Percentiles rank a stretch among this genome's conserved stretches.
phyloP scores from a whole-genome alignment of 2,329 filamentous ascomycete genomes.

The Botryotinia calthae region DNA sequence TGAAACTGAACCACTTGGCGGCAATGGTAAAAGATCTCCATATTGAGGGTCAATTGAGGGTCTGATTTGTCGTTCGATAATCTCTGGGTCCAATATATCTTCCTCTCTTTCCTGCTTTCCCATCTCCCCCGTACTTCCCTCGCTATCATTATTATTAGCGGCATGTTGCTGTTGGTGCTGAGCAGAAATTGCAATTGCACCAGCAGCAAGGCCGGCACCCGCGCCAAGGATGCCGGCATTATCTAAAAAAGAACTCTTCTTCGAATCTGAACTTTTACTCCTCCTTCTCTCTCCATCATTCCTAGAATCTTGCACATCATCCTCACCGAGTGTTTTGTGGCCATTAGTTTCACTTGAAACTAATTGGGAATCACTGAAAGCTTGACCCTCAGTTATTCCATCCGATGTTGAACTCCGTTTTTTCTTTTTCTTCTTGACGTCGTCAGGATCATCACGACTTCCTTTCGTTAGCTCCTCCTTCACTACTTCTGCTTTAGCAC shows the following conservation, averaged over 20 bases:
- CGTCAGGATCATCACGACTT: conserved; percentile 34
- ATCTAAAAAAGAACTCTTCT: conserved; percentile 66
- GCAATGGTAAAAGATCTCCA: conserved; percentile 62
- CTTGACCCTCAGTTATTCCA: conserved; percentile 28
- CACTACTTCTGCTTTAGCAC: conserved; percentile 40
- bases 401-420: conserved; percentile 37
- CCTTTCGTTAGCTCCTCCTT: conserved; percentile 32
- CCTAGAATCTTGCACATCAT: conserved; percentile 26
- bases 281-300: conserved; percentile 35
- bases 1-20: conserved; percentile 56
- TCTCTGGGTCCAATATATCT: conserved; percentile 55
- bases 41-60: conserved; percentile 66
- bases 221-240: conserved; percentile 68
- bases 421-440: conserved; percentile 36
- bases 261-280: conserved; percentile 33
- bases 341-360: conserved; percentile 30
- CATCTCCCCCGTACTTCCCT: conserved; percentile 17
- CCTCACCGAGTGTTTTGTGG: conserved; percentile 28
- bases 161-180: conserved; percentile 39
- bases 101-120: conserved; percentile 21
- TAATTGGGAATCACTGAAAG: conserved; percentile 30
- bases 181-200: conserved; percentile 41
- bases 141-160: conserved; percentile 35
- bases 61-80: conserved; percentile 56
- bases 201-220: conserved; percentile 62